A percentile compares a stretch with the other conserved stretches of the same genome.
Conservation (phyloP, 2,329 filamentous ascomycete genomes). For the Aspergillus brunneoviolaceus region DNA sequence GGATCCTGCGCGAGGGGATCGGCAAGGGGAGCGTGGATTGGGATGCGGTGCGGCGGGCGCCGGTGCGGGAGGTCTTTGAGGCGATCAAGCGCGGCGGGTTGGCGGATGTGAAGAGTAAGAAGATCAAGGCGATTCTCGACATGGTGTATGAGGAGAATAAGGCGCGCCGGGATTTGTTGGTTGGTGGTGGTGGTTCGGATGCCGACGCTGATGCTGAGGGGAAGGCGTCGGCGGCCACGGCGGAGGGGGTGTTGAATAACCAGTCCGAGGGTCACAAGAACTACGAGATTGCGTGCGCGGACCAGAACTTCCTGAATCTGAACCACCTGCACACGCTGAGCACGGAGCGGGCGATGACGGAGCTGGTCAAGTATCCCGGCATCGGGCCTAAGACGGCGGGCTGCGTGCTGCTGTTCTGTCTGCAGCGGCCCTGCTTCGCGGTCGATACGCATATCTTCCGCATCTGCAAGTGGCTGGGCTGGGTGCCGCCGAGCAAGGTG, state of each 20-base stretch:
- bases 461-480: constrained; percentile 61
- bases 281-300: constrained; percentile 57
- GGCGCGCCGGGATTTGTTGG: constrained; percentile 53
- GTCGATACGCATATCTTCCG: constrained; percentile 68
- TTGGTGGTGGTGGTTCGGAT: constrained; percentile 8
- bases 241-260: constrained; percentile 33
- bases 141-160: constrained; percentile 70
- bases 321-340: constrained; percentile 59
- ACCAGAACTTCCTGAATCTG: constrained; percentile 62
- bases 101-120: constrained; percentile 66
- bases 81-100: constrained; percentile 71
- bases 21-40: constrained; percentile 73
- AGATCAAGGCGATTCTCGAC: constrained; percentile 72
- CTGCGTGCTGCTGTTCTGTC: constrained; percentile 64
- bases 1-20: constrained; percentile 60
- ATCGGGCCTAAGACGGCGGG: constrained; percentile 67
- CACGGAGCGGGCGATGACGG: constrained; percentile 57
- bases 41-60: constrained; percentile 64
- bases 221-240: background rate
- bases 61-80: constrained; percentile 61
- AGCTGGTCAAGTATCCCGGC: constrained; percentile 59
- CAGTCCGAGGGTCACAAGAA: constrained; percentile 53
- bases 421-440: constrained; percentile 63
- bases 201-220: background rate
- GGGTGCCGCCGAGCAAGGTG: constrained; percentile 53